Percentiles rank a stretch among this genome's conserved stretches.
phyloP scores from a whole-genome alignment of 2,329 filamentous ascomycete genomes.

The Phialocephala subalpina region DNA sequence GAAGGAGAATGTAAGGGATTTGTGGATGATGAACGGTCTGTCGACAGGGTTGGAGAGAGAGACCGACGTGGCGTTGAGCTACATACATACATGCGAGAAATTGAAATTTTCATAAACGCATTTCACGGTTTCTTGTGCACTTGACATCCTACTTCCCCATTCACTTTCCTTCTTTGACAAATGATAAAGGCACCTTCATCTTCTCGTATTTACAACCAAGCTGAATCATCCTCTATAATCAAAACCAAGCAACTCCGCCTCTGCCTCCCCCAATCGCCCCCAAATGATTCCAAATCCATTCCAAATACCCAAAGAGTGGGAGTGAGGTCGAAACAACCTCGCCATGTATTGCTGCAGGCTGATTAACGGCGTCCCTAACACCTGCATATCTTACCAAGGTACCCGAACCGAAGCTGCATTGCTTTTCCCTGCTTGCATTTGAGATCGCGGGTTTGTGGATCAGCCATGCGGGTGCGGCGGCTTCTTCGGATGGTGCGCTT shows the following conservation, averaged over 20 bases:
- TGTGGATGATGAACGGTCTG: background rate
- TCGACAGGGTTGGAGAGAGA: background rate
- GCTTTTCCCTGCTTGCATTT: too few relatives aligned
- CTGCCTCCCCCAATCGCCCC: too few relatives aligned
- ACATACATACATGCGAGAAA: constrained; percentile 14
- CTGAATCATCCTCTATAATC: background rate
- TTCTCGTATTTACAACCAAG: too few relatives aligned
- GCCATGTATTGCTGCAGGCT: too few relatives aligned
- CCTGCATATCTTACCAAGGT: too few relatives aligned
- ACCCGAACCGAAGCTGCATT: background rate
- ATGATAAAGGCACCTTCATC: too few relatives aligned
- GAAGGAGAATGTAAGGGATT: background rate
- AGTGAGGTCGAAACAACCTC: too few relatives aligned
- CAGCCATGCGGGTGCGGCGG: background rate
- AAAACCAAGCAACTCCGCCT: too few relatives aligned
- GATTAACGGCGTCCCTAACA: too few relatives aligned
- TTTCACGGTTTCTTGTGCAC: background rate
- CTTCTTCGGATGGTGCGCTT: background rate
- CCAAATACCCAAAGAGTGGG: too few relatives aligned
- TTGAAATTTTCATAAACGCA: constrained; percentile 8
- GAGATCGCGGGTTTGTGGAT: background rate
- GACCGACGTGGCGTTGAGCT: constrained; percentile 1
- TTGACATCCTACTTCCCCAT: background rate
- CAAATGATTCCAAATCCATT: too few relatives aligned
- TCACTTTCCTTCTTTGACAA: background rate